Evolutionary conservation across 2,329 filamentous ascomycete species (phyloP).

Genomic region (Didymella keratinophila): DNA sequence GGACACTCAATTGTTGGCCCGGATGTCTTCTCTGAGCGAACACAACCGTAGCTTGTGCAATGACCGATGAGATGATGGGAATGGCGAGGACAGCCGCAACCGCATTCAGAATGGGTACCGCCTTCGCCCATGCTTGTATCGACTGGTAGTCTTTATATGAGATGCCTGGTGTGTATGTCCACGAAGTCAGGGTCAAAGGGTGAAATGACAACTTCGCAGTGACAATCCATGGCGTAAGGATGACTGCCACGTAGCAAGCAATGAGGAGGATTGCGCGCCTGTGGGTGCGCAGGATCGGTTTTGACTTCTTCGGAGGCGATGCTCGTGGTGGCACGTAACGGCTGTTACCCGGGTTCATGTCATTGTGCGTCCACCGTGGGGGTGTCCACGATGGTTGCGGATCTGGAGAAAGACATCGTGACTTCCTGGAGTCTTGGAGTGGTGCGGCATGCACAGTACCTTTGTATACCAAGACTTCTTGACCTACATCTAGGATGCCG

Average conservation of each 20-base stretch:
- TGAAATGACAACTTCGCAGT: slow-evolving; percentile 11
- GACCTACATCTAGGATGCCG: neutral
- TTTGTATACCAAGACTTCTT: neutral
- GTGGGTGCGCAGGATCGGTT: neutral
- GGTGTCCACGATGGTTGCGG: neutral
- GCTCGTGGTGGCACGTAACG: neutral
- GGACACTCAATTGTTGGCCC: slow-evolving; percentile 13
- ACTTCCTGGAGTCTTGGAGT: neutral
- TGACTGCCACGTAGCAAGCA: slow-evolving; percentile 8
- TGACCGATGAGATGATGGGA: slow-evolving; percentile 23
- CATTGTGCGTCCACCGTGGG: neutral
- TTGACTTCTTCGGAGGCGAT: neutral
- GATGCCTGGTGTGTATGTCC: slow-evolving; percentile 8
- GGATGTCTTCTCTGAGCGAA: slow-evolving; percentile 17
- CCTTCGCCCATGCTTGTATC: slow-evolving; percentile 13
- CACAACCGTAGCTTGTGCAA: slow-evolving; percentile 26
- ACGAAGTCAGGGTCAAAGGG: slow-evolving; percentile 8
- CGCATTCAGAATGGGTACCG: slow-evolving; percentile 15
- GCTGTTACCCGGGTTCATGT: neutral
- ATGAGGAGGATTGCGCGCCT: slow-evolving; percentile 56
- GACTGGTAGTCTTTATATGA: slow-evolving; percentile 9
- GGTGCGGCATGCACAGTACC: neutral
- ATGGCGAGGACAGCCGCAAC: slow-evolving; percentile 20
- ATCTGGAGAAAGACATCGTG: neutral
- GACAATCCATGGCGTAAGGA: slow-evolving; percentile 17